phyloP scores from a whole-genome alignment of 139 green algal species.

The Ettlia oleoabundans region DNA sequence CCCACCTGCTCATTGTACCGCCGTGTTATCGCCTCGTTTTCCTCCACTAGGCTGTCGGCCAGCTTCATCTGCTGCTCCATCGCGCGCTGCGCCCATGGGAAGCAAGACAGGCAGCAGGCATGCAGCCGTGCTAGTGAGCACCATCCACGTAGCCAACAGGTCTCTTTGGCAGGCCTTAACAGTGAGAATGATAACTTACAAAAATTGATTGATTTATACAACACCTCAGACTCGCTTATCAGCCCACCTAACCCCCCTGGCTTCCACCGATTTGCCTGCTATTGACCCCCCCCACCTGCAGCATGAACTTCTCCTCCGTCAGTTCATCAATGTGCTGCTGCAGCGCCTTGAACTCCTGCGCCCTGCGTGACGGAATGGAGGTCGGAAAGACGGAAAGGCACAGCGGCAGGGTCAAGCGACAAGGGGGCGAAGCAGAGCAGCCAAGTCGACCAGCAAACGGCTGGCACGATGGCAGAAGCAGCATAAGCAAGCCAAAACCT shows the following conservation, averaged over 20 bases:
- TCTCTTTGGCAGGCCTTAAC: neutral
- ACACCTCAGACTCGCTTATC: too few species aligned
- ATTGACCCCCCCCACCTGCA: slow-evolving; percentile 45
- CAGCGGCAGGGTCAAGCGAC: too few species aligned
- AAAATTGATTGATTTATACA: too few species aligned
- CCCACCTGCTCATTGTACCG: slow-evolving; percentile 59
- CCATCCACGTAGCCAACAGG: too few species aligned
- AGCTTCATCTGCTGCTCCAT: slow-evolving; percentile 52
- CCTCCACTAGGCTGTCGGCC: slow-evolving; percentile 56
- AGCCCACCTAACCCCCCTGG: too few species aligned
- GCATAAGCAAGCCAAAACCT: too few species aligned
- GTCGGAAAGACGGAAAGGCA: neutral
- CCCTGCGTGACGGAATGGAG: too few species aligned
- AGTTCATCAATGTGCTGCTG: slow-evolving; percentile 83
- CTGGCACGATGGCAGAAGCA: too few species aligned
- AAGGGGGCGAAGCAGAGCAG: too few species aligned
- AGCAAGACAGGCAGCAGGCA: too few species aligned
- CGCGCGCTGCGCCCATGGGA: slow-evolving; percentile 2
- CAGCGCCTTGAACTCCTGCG: slow-evolving; percentile 52
- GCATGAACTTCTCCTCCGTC: slow-evolving; percentile 75
- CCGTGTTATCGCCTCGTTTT: slow-evolving; percentile 62
- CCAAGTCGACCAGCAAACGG: too few species aligned
- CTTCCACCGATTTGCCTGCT: neutral
- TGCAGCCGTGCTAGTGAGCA: too few species aligned
- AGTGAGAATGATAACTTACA: neutral